Conservation (phyloP, 345 rosid genomes). For the Rhizophora apiculata region DNA sequence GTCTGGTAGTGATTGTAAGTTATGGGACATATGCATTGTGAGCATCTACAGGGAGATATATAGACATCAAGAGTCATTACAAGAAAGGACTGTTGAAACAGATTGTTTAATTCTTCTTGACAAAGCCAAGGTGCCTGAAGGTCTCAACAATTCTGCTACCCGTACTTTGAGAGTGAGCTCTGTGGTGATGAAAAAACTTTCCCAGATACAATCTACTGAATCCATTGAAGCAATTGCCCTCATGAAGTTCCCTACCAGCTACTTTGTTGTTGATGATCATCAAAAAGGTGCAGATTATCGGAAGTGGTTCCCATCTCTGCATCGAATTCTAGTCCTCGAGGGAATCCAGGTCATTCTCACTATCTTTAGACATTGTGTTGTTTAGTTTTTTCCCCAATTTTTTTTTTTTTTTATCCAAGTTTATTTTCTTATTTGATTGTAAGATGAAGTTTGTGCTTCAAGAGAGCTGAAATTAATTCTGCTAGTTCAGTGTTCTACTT, state of each 20-base stretch:
- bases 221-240: slow-evolving; percentile 70
- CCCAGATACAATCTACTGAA: slow-evolving; percentile 65
- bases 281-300: slow-evolving; percentile 33
- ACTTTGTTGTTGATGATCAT: slow-evolving; percentile 3
- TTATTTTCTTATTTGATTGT: background rate
- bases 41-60: background rate
- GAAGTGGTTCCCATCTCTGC: slow-evolving; percentile 61
- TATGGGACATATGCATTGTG: no score
- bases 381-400: background rate
- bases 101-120: slow-evolving; percentile 63
- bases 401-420: background rate
- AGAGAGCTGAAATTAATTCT: no score
- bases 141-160: slow-evolving; percentile 29
- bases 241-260: slow-evolving; percentile 1
- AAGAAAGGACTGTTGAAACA: slow-evolving; percentile 29
- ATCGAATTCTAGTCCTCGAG: slow-evolving; percentile 79
- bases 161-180: slow-evolving; percentile 46
- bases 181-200: slow-evolving; percentile 69
- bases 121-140: slow-evolving; percentile 45
- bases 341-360: slow-evolving; percentile 10
- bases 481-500: no score
- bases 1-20: background rate
- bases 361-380: background rate
- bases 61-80: slow-evolving; percentile 37
- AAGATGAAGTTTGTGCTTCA: background rate